A percentile compares a stretch with the other conserved stretches of the same genome.
phyloP scores from a whole-genome alignment of 2,329 filamentous ascomycete genomes.

The Parastagonospora avenae region DNA sequence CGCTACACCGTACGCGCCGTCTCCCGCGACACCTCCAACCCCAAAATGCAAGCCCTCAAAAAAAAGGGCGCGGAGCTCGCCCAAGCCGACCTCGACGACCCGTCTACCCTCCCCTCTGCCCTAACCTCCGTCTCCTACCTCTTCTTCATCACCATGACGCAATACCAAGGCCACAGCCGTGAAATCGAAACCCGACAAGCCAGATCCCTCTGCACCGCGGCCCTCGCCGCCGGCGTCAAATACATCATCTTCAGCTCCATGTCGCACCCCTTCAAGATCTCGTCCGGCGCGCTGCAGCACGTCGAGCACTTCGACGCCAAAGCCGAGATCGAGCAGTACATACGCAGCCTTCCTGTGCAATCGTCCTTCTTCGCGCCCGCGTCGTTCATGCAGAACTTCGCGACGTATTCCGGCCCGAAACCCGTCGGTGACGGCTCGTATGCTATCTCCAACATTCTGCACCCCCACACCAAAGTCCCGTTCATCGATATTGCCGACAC shows the following conservation, averaged over 20 bases:
- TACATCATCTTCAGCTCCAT: conserved; percentile 49
- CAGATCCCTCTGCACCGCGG: conserved; percentile 35
- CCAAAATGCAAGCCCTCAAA: conserved; percentile 53
- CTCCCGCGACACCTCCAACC: conserved; percentile 56
- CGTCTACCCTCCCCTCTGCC: conserved; percentile 24
- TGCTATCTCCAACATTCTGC: conserved; percentile 19
- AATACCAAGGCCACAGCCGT: conserved; percentile 27
- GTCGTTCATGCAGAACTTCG: conserved; percentile 61
- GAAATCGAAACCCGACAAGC: conserved; percentile 33
- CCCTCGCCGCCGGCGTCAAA: conserved; percentile 39
- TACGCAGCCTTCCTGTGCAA: conserved; percentile 55
- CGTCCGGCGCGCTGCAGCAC: conserved; percentile 39
- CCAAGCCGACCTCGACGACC: conserved; percentile 56
- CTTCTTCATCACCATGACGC: conserved; percentile 39
- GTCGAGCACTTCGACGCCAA: conserved; percentile 63
- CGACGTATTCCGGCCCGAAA: conserved; percentile 12
- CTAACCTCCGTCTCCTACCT: conserved; percentile 27
- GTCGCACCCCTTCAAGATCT: conserved; percentile 31
- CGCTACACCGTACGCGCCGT: conserved; percentile 59
- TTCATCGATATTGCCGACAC: conserved; percentile 55
- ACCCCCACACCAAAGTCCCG: conserved; percentile 41
- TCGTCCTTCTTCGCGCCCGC: conserved; percentile 61
- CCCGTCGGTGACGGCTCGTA: conserved; percentile 32
- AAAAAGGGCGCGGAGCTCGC: conserved; percentile 58
- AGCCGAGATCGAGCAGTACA: conserved; percentile 61